Conservation (phyloP, 169 alveolate species). For the Plasmodium coatneyi region DNA sequence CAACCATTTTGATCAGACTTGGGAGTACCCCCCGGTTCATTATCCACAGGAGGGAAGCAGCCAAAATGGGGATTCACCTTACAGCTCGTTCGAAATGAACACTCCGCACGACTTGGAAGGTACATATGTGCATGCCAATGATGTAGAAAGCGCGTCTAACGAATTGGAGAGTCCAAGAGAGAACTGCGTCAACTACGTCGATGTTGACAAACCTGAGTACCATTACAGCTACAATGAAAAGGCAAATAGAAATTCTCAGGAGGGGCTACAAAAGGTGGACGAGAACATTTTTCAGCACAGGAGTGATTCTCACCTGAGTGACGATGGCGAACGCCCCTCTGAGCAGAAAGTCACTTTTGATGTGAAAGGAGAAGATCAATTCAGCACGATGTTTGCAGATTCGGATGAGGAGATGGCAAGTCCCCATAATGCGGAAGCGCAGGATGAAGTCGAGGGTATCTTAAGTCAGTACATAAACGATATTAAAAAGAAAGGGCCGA, state of each 20-base stretch:
- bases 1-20: not conserved
- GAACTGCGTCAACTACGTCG: not conserved
- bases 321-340: not conserved
- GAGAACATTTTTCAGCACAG: not conserved
- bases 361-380: not conserved
- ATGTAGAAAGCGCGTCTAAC: not conserved
- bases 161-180: not conserved
- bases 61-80: not conserved
- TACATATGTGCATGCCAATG: not conserved
- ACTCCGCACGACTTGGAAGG: conserved; percentile 10
- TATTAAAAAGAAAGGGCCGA: not conserved
- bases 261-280: not conserved
- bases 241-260: conserved; percentile 15
- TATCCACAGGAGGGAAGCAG: not conserved
- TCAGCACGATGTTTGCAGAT: not conserved
- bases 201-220: conserved; percentile 1
- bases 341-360: conserved; percentile 1
- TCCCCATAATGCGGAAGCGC: not conserved
- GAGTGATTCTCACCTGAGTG: conserved; percentile 10
- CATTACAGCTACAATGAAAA: conserved; percentile 35
- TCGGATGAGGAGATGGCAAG: conserved; percentile 6
- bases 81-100: not conserved
- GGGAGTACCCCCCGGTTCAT: not conserved
- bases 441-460: conserved; percentile 5
- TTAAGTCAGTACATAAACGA: conserved; percentile 10